Percentiles rank a stretch among this genome's conserved stretches.
Evolutionary conservation across 495 filamentous ascomycete genomes (phyloP).

Genomic region (Umbilicaria muhlenbergii): DNA sequence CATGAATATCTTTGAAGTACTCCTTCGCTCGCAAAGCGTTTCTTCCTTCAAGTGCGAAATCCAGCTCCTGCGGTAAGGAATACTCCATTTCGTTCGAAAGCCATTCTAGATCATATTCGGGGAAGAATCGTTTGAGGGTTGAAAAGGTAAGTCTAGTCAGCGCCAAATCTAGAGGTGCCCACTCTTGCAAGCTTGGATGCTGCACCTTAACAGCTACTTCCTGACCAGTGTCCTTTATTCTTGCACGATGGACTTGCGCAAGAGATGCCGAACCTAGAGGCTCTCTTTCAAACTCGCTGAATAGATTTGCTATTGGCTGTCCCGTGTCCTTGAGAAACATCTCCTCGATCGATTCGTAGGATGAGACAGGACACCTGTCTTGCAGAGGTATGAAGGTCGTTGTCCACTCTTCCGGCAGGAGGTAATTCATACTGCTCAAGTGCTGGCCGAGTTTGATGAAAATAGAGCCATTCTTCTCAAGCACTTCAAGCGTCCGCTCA

Average conservation of each 20-base stretch:
- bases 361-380: slow-evolving; percentile 88
- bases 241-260: slow-evolving; percentile 90
- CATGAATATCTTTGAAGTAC: slow-evolving; percentile 57
- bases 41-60: slow-evolving; percentile 73
- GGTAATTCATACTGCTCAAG: slow-evolving; percentile 90
- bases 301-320: slow-evolving; percentile 60
- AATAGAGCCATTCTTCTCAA: slow-evolving; percentile 92
- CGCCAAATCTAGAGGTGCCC: slow-evolving; percentile 76
- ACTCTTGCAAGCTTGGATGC: slow-evolving; percentile 80
- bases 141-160: slow-evolving; percentile 82
- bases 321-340: slow-evolving; percentile 83
- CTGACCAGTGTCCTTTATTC: slow-evolving; percentile 64
- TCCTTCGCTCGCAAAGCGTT: slow-evolving; percentile 68
- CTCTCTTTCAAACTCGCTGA: slow-evolving; percentile 59
- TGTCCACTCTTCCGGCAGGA: slow-evolving; percentile 89
- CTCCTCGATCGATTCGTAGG: slow-evolving; percentile 68
- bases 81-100: slow-evolving; percentile 82
- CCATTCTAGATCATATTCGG: slow-evolving; percentile 96
- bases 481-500: slow-evolving; percentile 62
- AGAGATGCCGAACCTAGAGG: slow-evolving; percentile 90
- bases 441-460: slow-evolving; percentile 98
- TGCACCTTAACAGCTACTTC: slow-evolving; percentile 98
- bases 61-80: slow-evolving; percentile 79
- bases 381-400: slow-evolving; percentile 91
- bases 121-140: slow-evolving; percentile 82